These are phyloP conservation scores for Saccharomyces jurei DNA, from an alignment of 805 yeast species.

Conservation along the genomic window DNA sequence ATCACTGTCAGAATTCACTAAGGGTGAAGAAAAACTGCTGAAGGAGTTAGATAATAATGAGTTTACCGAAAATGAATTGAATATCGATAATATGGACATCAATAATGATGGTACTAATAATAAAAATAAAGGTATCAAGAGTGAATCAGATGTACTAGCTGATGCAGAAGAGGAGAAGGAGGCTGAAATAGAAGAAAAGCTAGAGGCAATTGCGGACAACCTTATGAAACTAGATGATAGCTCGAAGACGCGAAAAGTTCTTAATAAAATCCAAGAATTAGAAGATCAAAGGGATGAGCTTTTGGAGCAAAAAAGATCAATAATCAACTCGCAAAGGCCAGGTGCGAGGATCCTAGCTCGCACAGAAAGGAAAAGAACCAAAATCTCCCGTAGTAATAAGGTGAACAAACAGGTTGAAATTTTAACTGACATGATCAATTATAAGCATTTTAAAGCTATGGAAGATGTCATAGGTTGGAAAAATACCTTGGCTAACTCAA, in stretches of 20 bases:
- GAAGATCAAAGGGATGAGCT: constrained; percentile 26
- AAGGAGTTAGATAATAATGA: constrained; percentile 34
- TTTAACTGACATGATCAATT: constrained; percentile 19
- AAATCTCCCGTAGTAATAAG: constrained; percentile 16
- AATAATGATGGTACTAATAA: neutral
- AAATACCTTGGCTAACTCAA: constrained; percentile 17
- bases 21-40: constrained; percentile 36
- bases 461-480: constrained; percentile 22
- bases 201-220: constrained; percentile 31
- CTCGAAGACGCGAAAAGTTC: constrained; percentile 22
- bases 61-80: constrained; percentile 29
- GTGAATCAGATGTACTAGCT: neutral
- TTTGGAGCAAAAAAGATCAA: constrained; percentile 12
- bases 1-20: constrained; percentile 36
- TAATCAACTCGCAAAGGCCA: constrained; percentile 10
- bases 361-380: constrained; percentile 16
- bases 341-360: constrained; percentile 20
- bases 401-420: constrained; percentile 19
- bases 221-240: constrained; percentile 32
- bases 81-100: constrained; percentile 2
- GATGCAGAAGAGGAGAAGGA: constrained; percentile 9
- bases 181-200: constrained; percentile 9
- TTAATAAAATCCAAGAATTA: constrained; percentile 19
- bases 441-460: constrained; percentile 17
- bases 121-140: constrained; percentile 2